Conservation (phyloP, 2,329 filamentous ascomycete species). For the Botrytis tulipae region DNA sequence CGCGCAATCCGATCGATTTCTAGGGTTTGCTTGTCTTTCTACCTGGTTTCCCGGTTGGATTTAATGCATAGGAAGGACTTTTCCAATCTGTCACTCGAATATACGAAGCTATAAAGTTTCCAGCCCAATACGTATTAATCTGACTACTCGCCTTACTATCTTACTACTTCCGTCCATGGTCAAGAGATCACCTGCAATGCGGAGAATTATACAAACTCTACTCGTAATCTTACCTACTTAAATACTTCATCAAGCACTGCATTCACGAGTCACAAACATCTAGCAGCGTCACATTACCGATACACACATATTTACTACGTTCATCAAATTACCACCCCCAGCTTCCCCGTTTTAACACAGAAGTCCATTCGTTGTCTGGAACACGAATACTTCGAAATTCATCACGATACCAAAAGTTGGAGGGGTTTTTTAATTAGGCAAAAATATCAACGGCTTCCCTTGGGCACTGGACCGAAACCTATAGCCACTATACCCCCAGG, state of each 20-base stretch:
- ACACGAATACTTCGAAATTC: background rate
- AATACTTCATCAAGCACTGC: conserved; percentile 1
- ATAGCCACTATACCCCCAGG: background rate
- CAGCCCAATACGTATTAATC: background rate
- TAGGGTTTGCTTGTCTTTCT: background rate
- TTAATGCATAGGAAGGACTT: background rate
- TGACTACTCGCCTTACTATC: background rate
- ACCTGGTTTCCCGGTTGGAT: background rate
- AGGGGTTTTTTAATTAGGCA: background rate
- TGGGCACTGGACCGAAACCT: background rate
- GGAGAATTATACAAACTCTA: background rate
- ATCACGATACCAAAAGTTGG: background rate
- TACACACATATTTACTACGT: background rate
- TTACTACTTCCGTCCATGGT: background rate
- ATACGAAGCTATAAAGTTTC: background rate
- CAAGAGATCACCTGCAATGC: conserved; percentile 8
- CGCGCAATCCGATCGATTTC: background rate
- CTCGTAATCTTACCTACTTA: background rate
- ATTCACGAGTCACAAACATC: conserved; percentile 5
- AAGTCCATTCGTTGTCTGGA: background rate
- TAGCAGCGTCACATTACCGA: background rate
- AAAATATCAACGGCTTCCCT: background rate
- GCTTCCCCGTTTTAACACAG: background rate
- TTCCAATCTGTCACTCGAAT: background rate
- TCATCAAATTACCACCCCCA: background rate